Percentiles rank a stretch among this genome's conserved stretches.
phyloP scores from a whole-genome alignment of 2,329 filamentous ascomycete genomes.

The Aspergillus vadensis region DNA sequence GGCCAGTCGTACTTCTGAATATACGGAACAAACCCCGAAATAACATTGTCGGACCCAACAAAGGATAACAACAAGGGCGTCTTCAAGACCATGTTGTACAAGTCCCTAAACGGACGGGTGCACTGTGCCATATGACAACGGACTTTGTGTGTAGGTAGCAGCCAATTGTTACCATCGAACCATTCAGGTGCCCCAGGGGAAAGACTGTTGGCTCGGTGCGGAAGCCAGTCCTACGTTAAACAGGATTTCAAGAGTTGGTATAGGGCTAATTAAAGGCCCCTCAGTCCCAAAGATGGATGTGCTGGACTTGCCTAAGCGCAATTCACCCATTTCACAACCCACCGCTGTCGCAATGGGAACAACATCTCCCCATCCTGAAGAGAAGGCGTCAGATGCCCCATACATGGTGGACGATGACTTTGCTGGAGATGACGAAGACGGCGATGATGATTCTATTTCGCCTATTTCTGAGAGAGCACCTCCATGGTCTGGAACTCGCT shows the following conservation, averaged over 20 bases:
- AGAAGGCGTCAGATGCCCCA: neutral
- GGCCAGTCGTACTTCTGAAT: neutral
- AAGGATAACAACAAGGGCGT: neutral
- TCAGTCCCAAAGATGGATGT: neutral
- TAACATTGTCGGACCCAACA: neutral
- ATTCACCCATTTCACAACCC: neutral
- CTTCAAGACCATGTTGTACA: neutral
- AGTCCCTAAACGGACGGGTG: neutral
- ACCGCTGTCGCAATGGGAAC: neutral
- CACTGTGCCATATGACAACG: neutral
- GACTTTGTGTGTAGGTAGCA: neutral
- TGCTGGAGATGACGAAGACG: conserved; percentile 14
- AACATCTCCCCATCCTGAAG: neutral
- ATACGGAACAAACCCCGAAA: neutral
- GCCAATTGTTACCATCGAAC: neutral
- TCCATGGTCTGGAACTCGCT: conserved; percentile 21
- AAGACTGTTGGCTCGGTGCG: neutral
- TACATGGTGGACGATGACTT: neutral
- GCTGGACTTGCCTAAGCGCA: neutral
- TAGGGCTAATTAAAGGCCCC: neutral
- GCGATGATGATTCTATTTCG: conserved; percentile 25
- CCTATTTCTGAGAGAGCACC: conserved; percentile 26
- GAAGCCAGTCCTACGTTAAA: neutral
- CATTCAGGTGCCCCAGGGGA: neutral
- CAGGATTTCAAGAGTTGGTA: no score